These are phyloP conservation scores for Mycena filopes DNA, from an alignment of 768 basidiomycete species.

Conservation along the genomic window DNA sequence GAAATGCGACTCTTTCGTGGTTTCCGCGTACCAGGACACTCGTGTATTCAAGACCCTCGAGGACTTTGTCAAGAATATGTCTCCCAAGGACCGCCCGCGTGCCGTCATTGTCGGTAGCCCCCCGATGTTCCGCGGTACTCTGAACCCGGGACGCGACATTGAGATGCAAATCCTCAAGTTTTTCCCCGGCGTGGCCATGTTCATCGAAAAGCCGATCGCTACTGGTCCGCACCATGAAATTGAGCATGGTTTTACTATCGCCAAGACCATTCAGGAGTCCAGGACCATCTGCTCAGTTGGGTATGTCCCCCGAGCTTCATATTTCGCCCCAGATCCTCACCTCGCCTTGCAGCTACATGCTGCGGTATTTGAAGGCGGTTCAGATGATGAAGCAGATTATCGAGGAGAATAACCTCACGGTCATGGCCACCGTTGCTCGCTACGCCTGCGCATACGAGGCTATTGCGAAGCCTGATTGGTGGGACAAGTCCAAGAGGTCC, in stretches of 20 bases:
- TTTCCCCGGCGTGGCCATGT: slow-evolving; percentile 90
- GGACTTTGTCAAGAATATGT: slow-evolving; percentile 81
- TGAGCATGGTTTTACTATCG: slow-evolving; percentile 74
- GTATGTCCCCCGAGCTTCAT: slow-evolving; percentile 50
- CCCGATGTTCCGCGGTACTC: slow-evolving; percentile 91
- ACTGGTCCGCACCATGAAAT: slow-evolving; percentile 81
- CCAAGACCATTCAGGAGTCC: slow-evolving; percentile 74
- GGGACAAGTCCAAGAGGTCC: slow-evolving; percentile 90
- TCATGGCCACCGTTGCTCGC: slow-evolving; percentile 96
- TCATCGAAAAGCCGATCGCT: slow-evolving; percentile 93
- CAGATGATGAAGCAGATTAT: slow-evolving; percentile 98
- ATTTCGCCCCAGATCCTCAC: not conserved
- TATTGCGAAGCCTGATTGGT: slow-evolving; percentile 89
- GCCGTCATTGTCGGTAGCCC: slow-evolving; percentile 92
- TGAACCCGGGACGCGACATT: slow-evolving; percentile 80
- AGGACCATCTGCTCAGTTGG: slow-evolving; percentile 90
- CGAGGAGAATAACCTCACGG: slow-evolving; percentile 90
- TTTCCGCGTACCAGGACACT: slow-evolving; percentile 92
- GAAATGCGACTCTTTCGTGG: slow-evolving; percentile 94
- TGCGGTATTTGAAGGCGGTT: slow-evolving; percentile 92
- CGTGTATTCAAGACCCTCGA: slow-evolving; percentile 86
- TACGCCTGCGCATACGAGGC: slow-evolving; percentile 90
- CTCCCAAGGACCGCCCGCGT: slow-evolving; percentile 72
- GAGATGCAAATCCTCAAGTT: slow-evolving; percentile 87
- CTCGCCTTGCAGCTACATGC: slow-evolving; percentile 75